Base-by-base conservation (phyloP, 2,329 filamentous ascomycete genomes). In the Cercospora beticola region DNA sequence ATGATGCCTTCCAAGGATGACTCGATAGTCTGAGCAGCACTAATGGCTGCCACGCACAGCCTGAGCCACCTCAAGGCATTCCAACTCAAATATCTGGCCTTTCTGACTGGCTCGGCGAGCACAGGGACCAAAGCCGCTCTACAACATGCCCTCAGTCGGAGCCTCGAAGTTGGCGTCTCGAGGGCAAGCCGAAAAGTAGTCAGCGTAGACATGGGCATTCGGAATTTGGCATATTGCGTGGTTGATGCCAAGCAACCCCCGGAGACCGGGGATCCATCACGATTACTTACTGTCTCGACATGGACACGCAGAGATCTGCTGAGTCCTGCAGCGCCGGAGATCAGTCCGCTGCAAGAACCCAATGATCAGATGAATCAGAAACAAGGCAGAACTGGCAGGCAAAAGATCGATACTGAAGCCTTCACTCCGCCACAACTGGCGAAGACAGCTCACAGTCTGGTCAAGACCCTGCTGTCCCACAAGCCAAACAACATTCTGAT, bases 201-300 rank as follows among this genome's bases (percentile, higher is more conserved):
- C 36, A 94, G 91, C 76, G 90, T 96, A 70, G 92, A 96, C 78
- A 90, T 95, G 87, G 92, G 92, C 4, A 91, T 96, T 72, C 88
- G 88, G 54, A 96, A 96, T 77, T 82, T 96, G 4, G 92, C 92
- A 0, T 92, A 88, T 77, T 91, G 90, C 71, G 84, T 92, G 7
- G 30, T 78, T 46, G 72, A 76, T 64, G 68, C 72, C 40, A 56
- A 65, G 52, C 52, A 49, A 36, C 14, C 14, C 16, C 18, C 62
- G 18, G n/a, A 30, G 18, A 26, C 21, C 21, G 56, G 52, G 5
- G 14, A 30, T 14, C 67, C 69, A 33, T 40, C 65, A 59, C 58
- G 46, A 18, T 31, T 68, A 26, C 28, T 78, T 40, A 70, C 69
- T n/a, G 73, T 82, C 10, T 74, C 77, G 54, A 72, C 73, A 23